These are phyloP conservation scores for Ailanthus altissimus DNA, from an alignment of 345 rosid genomes.

Conservation along the genomic window DNA sequence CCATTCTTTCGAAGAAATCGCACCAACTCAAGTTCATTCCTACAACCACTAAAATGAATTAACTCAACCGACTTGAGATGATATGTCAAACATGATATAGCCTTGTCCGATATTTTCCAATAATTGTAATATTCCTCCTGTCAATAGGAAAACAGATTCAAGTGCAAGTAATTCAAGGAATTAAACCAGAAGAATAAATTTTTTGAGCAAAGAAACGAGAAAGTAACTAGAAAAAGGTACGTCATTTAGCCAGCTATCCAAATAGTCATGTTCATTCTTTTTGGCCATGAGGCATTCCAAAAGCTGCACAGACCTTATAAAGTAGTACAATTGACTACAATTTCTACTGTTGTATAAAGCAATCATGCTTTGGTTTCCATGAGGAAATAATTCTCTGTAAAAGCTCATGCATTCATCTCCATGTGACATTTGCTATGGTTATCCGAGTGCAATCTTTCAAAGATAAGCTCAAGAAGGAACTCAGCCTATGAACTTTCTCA, in stretches of 20 bases:
- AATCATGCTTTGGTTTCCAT: too few relatives aligned
- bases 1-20: not conserved
- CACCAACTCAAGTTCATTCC: slow-evolving; percentile 6
- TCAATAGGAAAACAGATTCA: not conserved
- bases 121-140: not conserved
- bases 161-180: not conserved
- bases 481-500: too few relatives aligned
- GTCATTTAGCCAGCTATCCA: not conserved
- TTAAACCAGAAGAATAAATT: not conserved
- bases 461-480: too few relatives aligned
- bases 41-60: not conserved
- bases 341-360: too few relatives aligned
- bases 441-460: too few relatives aligned
- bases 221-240: not conserved
- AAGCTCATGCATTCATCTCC: too few relatives aligned
- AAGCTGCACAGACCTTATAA: too few relatives aligned
- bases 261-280: too few relatives aligned
- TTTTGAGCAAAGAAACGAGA: not conserved
- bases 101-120: not conserved
- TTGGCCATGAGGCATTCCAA: too few relatives aligned
- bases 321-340: too few relatives aligned
- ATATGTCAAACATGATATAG: not conserved
- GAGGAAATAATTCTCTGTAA: too few relatives aligned
- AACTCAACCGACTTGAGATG: slow-evolving; percentile 4
- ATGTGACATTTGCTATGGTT: too few relatives aligned